Percentiles rank a stretch among this genome's conserved stretches.
phyloP scores from a whole-genome alignment of 192 early-diverging fungal genomes.

The Coemansia sp. region DNA sequence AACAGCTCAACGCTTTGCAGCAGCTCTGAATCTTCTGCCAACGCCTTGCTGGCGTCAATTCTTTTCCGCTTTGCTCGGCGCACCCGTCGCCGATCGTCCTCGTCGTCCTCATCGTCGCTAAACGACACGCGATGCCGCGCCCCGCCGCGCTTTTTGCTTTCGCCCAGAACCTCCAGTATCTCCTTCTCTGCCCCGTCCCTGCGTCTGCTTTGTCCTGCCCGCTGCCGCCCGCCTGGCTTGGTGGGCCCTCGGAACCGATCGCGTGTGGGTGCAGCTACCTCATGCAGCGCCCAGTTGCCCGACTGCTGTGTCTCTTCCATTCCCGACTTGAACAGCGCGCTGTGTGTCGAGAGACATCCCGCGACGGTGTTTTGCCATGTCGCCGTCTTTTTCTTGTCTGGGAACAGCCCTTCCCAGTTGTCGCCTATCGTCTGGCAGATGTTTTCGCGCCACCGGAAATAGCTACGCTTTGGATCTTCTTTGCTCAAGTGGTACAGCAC shows the following conservation, averaged over 20 bases:
- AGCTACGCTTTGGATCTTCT: slow-evolving; percentile 60
- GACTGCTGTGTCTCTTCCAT: slow-evolving; percentile 66
- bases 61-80: slow-evolving; percentile 30
- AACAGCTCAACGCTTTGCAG: slow-evolving; percentile 43
- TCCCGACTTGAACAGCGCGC: slow-evolving; percentile 70
- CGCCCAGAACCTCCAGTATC: slow-evolving; percentile 39
- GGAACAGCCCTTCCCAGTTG: slow-evolving; percentile 71
- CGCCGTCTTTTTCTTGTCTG: slow-evolving; percentile 65
- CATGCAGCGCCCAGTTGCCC: slow-evolving; percentile 57
- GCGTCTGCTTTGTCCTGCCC: slow-evolving; percentile 51
- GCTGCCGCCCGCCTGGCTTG: slow-evolving; percentile 26
- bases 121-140: slow-evolving; percentile 43
- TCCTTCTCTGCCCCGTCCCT: slow-evolving; percentile 40
- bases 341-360: slow-evolving; percentile 77
- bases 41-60: slow-evolving; percentile 5
- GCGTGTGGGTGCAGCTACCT: slow-evolving; percentile 7
- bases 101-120: slow-evolving; percentile 47
- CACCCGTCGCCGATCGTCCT: slow-evolving; percentile 7
- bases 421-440: slow-evolving; percentile 75
- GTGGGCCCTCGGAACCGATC: slow-evolving; percentile 29
- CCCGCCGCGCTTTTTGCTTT: slow-evolving; percentile 11
- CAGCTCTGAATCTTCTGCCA: slow-evolving; percentile 36
- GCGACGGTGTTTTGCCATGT: slow-evolving; percentile 89
- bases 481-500: slow-evolving; percentile 71
- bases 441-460: slow-evolving; percentile 77